Base-by-base conservation (phyloP, 306 rosid species). In the Begonia peltatifolia region DNA sequence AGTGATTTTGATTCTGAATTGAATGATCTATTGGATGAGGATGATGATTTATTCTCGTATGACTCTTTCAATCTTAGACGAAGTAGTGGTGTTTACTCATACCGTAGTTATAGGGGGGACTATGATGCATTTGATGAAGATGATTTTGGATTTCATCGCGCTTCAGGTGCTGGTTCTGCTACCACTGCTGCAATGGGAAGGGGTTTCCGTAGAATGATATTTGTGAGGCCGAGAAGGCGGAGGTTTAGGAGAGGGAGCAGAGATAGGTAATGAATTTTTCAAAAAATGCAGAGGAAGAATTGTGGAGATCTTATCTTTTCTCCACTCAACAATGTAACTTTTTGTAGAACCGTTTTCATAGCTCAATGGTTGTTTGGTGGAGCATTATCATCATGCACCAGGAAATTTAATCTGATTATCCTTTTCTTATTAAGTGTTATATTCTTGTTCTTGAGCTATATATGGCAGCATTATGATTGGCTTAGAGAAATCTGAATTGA, bases 1-100 rank as follows among this genome's bases (percentile, higher is more conserved):
- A 74, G 83, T 36, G 95, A 78, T 55, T 63, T 55, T 6, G 92
- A 82, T 38, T 69, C 71, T 53, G 88, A 82, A 23, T 57, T 80
- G 57, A 92, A 86, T 9, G 92, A 78, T 5, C 48, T 7, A 7
- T 30, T 30, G 49, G 73, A 61, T 72, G 38, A 52, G 15, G 95
- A 74, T 10, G 84, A 71, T 61, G 73, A 61, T 61, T 1, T 56
- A 58, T 68, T 78, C 60, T 77, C 82, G 46, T 30, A 71, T 41
- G 71, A 73, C 22, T 30, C 94, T 14, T 46, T 84, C 62, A 78
- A 64, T 66, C 67, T 79, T 11, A 83, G 85, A 55, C 65, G 71
- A 49, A 62, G 46, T 72, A 61, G 61, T 55, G 70, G 62, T 52
- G 48, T 81, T 61, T 69, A 71, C 66, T 66, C 94, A 20, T 71